Evolutionary conservation across 208 protist species (phyloP), one percentile per base, ranked within the genome.

Genomic region (Perkinsela sp.): DNA sequence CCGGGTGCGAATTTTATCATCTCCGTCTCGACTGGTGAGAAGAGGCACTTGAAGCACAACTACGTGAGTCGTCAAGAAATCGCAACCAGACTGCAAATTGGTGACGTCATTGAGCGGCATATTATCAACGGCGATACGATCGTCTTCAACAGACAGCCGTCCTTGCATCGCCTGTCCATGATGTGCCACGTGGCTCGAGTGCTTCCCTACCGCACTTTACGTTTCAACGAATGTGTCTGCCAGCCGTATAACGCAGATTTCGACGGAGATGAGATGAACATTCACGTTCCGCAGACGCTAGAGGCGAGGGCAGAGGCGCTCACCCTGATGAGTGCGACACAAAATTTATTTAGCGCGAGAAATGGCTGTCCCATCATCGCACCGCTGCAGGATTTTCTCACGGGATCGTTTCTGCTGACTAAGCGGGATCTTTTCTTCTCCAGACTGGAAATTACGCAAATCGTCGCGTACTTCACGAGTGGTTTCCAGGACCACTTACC

Each of bases 241-340:
- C 80, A 88, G 30, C 96, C 96, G 48, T 99, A 98, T 86, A 98
- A 98, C 81, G 96, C 96, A 16, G 96, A 99, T 77, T 99, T 99
- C 78, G 95, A 99, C 77, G 94, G 93, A 28, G 97, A 99, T 83
- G 96, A 99, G 80, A 99, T 99, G 97, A 99, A 99, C 77, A 73
- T 98, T 13, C 96, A 99, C 77, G 70, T 98, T 67, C 95, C 96
- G 66, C 97, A 99, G 78, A 99, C 95, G 0, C 84, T 98, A 70
- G 95, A 99, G 76, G 96, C 98, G 22, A 83, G 91, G 28, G 94
- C 95, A 1, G 97, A 99, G 80, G 94, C 93, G 40, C 68, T 83
- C 70, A 76, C 83, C 68, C 76, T 99, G 32, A 98, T 99, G 95
- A 82, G 82, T 31, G 80, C 93, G 28, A 75, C 89, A 15, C 78